Percentiles rank a stretch among this genome's conserved stretches.
These are phyloP conservation scores for Fusarium fracticaudum DNA, from an alignment of 2,329 filamentous ascomycete genomes.

Conservation along the genomic window DNA sequence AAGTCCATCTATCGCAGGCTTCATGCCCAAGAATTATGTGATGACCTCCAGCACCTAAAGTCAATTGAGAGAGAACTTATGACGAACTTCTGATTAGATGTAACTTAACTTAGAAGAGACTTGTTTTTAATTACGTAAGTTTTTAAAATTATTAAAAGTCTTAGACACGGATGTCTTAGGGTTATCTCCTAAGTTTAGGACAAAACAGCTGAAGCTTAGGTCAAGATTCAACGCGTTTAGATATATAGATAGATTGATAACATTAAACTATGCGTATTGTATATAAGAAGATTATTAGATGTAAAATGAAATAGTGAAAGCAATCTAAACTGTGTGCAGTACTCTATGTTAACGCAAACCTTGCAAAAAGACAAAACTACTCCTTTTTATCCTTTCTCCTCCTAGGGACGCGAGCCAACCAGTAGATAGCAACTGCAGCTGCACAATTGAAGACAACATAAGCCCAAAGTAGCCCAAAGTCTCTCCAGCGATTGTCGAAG, in stretches of 20 bases:
- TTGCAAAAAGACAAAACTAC: background rate
- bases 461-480: slow-evolving; percentile 64
- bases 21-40: too few relatives aligned
- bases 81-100: too few relatives aligned
- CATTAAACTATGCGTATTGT: background rate
- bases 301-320: fast-evolving
- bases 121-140: fast-evolving
- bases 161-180: background rate
- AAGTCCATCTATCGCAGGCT: too few relatives aligned
- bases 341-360: fast-evolving
- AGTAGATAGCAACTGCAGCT: slow-evolving; percentile 60
- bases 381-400: background rate
- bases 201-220: fast-evolving
- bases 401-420: slow-evolving; percentile 51
- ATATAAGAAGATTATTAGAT: background rate
- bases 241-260: background rate
- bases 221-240: background rate
- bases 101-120: background rate
- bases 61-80: too few relatives aligned
- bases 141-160: background rate
- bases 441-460: slow-evolving; percentile 62
- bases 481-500: slow-evolving; percentile 62
- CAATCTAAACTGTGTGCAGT: background rate
- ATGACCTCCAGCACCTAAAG: too few relatives aligned
- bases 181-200: background rate